Base-by-base conservation (phyloP, 352 stramenopile species). In the Halophytophthora batemanensis region DNA sequence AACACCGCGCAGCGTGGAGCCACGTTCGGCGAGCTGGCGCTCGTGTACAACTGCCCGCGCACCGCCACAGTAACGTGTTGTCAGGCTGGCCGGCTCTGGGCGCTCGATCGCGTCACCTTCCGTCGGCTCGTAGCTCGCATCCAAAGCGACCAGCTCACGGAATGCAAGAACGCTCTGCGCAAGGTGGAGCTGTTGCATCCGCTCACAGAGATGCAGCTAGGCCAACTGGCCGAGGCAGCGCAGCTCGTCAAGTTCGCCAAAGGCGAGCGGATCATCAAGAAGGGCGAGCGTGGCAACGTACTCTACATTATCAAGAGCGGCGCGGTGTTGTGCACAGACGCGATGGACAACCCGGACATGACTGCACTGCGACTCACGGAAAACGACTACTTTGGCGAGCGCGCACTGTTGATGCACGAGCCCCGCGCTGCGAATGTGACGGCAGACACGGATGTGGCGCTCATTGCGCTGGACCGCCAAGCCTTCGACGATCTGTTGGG, bases 11-110 rank as follows among this genome's bases (percentile, higher is more conserved):
- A 86, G 45, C 68, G 71, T 4, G 90, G 90, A 34, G 84, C 77
- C 17, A 95, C 82, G 7, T 98, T 98, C 55, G 96, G 96, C 40
- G 96, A 99, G 65, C 64, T 98, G 7, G 94, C 96, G 4, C 74
- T 99, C 15, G 80, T 98, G 56, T 98, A 98, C 72, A 97, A 97
- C 64, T 88, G 87, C 43, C 96, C 95, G n/a, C 74, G 96, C 29
- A 93, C 93, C 21, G 96, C 94, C 2, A 97, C 83, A 66, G 88
- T 95, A 8, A 69, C 62, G 10, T 79, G 74, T 23, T 64, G 58
- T 1, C 53, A 77, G 11, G 37, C 68, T 25, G 75, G 71, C 33
- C 66, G 69, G 50, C 59, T 97, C 21, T 97, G 87, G 84, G 76
- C 83, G 5, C 74, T 97, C 1, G 84, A 96, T 53, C 77, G 90